Evolutionary conservation across 495 filamentous ascomycete species (phyloP), one percentile per base, ranked within the genome.

Genomic region (Xylaria castorea): DNA sequence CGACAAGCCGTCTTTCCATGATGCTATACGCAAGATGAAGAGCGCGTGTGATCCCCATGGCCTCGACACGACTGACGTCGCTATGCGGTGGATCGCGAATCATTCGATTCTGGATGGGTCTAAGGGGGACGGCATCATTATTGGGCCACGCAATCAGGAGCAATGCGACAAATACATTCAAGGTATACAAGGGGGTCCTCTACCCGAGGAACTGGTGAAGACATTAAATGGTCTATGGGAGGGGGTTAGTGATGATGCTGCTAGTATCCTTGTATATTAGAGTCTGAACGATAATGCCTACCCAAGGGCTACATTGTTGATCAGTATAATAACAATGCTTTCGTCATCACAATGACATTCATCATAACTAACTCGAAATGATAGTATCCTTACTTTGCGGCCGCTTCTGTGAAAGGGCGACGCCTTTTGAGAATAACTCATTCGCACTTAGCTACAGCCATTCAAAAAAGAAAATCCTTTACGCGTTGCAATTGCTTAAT

Each of bases 21-120:
- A 81, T 20, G 85, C 82, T 6, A 38, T 61, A 11, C 74, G 88
- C 8, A 74, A 78, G 84, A 36, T 73, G 76, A 57, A 85, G 85
- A 55, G 22, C 25, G 22, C 25, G 12, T 55, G 51, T 27, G 51
- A 55, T 1, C 4, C 25, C 16, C 14, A 55, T 16, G 25, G 51
- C 7, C 22, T 55, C 2, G 51, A 55, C 12, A 55, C 51, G 9
- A 55, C 51, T 6, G 51, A 55, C 11, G 51, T 9, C 25, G 51
- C 22, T 30, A 55, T 30, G 51, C 51, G 51, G 22, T 55, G 51
- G 51, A 25, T 55, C 51, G 51, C 27, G 51, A 27, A 55, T 9
- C 51, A 55, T 5, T 55, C 51, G 22, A 55, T 55, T 14, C 22
- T 55, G 16, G 25, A 55, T 14, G 51, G 51, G 3, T 12, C 25